These are phyloP conservation scores for Cercospora berteroae DNA, from an alignment of 2,329 filamentous ascomycete genomes.

Conservation along the genomic window DNA sequence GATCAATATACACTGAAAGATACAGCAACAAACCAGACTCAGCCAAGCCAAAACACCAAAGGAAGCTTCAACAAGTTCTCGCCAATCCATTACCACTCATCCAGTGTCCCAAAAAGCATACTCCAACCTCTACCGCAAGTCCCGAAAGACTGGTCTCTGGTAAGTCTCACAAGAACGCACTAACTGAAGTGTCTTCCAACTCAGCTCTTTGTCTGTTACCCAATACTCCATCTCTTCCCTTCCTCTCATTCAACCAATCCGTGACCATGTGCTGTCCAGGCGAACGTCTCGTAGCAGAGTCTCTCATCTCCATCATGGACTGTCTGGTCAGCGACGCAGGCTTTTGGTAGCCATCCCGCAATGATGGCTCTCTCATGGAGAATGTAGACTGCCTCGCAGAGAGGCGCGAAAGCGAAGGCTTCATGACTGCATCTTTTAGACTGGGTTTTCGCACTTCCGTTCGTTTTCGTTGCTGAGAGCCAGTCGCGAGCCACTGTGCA, in stretches of 20 bases:
- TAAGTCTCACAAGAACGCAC: slow-evolving; percentile 7
- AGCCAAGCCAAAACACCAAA: neutral
- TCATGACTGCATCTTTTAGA: slow-evolving; percentile 14
- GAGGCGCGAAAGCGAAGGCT: slow-evolving; percentile 3
- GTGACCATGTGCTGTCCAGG: slow-evolving; percentile 34
- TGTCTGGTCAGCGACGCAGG: neutral
- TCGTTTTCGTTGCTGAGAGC: slow-evolving; percentile 14
- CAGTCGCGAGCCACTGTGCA: slow-evolving; percentile 36
- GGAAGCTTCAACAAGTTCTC: neutral
- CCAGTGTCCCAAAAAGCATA: neutral
- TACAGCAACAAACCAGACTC: neutral
- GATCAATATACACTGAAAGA: neutral
- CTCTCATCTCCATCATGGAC: slow-evolving; percentile 10
- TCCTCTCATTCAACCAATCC: slow-evolving; percentile 32
- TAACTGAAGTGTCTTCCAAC: slow-evolving; percentile 8
- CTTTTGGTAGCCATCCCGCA: neutral
- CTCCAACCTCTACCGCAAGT: neutral
- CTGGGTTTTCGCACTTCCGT: slow-evolving; percentile 10
- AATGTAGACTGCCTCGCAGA: neutral
- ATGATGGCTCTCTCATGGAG: neutral
- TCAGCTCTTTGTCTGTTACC: neutral
- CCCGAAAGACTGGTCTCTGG: neutral
- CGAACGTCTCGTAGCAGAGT: slow-evolving; percentile 9
- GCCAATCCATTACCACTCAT: neutral
- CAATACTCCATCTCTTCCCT: slow-evolving; percentile 19